Evolutionary conservation across 768 basidiomycete genomes (phyloP), one percentile per base, ranked within the genome.

Genomic region (Hygrophorus russula): DNA sequence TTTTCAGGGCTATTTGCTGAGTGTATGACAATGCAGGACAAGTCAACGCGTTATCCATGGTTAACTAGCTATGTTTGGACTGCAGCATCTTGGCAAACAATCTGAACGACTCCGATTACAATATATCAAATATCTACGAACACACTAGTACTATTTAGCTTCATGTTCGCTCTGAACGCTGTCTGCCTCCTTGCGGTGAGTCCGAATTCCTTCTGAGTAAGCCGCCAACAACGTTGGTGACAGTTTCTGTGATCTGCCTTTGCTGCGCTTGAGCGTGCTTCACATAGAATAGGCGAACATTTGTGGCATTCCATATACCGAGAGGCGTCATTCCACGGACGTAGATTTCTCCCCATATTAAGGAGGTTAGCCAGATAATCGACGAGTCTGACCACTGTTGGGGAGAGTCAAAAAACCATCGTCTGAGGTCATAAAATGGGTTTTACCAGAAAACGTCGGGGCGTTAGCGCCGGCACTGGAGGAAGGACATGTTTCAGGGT

Each of bases 291-390:
- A 97, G 61, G 33, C 86, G 78, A 20, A 96, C 89, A 39, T 78
- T 82, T 11, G 92, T 96, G 14, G 79, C 75, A 51, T 87, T 88
- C 91, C 93, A 97, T 34, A 93, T 78, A 10, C 86, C 88, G 17
- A 91, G 66, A 1, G 85, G 84, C 1, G 81, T 76, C 78, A 93
- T 85, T 4, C 82, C 85, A 37, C 84, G 81, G 15, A 96, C 84
- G 56, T 93, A 99, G 14, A 94, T 76, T 57, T 93, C 89, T 32
- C 96, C 93, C 92, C 94, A 99, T 15, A 93, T 80, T 42, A 97
- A 64, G 1, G 88, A 91, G 3, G 91, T 87, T 30, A 94, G 70
- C 94, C 96, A 97, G 13, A 92, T 73, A 46, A 85, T 69, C 2
- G 90, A 92, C 1, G 88, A 82, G 51, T 92, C 86, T 10, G 91